Percentiles rank a stretch among this genome's conserved stretches.
Conservation (phyloP, 176 grass and related monocot genomes). For the Tillandsia fasciculata region DNA sequence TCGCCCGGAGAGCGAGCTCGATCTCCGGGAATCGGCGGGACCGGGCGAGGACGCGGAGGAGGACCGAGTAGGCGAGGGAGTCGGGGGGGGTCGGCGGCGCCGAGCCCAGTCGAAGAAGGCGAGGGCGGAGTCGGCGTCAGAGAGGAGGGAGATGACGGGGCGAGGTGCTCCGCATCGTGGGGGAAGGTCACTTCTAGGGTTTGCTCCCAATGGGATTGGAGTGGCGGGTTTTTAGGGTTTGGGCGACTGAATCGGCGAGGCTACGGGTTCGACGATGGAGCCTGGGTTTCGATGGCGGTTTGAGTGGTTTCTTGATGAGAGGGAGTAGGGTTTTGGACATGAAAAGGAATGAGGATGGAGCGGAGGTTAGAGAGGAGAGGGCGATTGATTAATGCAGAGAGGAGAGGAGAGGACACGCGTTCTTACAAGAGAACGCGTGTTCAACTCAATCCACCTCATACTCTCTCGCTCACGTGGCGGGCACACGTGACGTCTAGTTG, state of each 20-base stretch:
- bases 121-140: conserved; percentile 22
- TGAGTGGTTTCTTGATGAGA: conserved; percentile 18
- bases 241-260: background rate
- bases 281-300: background rate
- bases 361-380: background rate
- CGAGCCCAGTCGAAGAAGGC: conserved; percentile 25
- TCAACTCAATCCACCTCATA: no score
- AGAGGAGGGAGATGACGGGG: conserved; percentile 10
- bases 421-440: no score
- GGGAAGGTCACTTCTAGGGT: conserved; percentile 11
- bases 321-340: conserved; percentile 21
- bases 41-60: conserved; percentile 10
- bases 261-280: background rate
- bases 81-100: background rate
- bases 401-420: background rate
- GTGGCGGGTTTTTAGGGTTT: background rate
- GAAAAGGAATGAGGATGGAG: background rate
- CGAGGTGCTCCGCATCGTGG: background rate
- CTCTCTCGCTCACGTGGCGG: no score
- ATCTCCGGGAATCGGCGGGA: conserved; percentile 6
- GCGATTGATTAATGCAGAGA: no score
- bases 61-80: conserved; percentile 18
- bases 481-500: no score
- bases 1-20: background rate
- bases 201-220: conserved; percentile 23